Base-by-base conservation (phyloP, 1,139 yeast species). In the Suhomyces chickasaworum region DNA sequence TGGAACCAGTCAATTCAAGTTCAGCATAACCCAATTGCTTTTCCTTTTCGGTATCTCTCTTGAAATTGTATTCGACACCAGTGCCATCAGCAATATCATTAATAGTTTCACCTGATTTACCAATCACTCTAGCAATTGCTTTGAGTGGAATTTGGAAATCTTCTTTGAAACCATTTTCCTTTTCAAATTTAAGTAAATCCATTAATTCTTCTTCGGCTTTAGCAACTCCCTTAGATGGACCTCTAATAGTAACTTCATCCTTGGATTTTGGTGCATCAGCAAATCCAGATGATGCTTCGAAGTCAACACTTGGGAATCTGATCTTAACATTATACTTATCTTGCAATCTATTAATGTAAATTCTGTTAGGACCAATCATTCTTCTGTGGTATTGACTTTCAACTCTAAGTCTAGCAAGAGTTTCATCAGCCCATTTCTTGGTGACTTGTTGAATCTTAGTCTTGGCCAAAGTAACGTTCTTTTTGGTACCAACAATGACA, bases 191-290 rank as follows among this genome's bases (percentile, higher is more conserved):
- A 56, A 88, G 77, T 54, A 95, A 77, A 50, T 90, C 97, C 59
- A 79, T 76, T 61, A 95, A 73, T 73, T 95, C 99, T 54, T 85
- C 93, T 64, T 83, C 83, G 37, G 96, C 95, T 63, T 86, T 85
- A 25, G 82, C 78, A 39, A 89, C 98, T 55, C 91, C 93, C 67
- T 84, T 85, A 17, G 97, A 88, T 44, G 98, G 96, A 44, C 99
- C 99, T 59, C 84, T 84, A 52, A 95, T 79, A 30, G 83, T 75
- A 46, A 93, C 89, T 57, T 85, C 87, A 58, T 89, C 88, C 56
- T 71, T 71, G 53, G 66, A 55, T 52, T 59, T 66, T 49, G 77
- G 77, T 16, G 70, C 68, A 50, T 69, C 75, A 40, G 64, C 59
- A 53, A 55, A 66, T 39, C 56, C 55, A 34, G 48, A 45, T 40